Evolutionary conservation across 1,139 yeast genomes (phyloP).

Genomic region (Geotrichum armillariae): DNA sequence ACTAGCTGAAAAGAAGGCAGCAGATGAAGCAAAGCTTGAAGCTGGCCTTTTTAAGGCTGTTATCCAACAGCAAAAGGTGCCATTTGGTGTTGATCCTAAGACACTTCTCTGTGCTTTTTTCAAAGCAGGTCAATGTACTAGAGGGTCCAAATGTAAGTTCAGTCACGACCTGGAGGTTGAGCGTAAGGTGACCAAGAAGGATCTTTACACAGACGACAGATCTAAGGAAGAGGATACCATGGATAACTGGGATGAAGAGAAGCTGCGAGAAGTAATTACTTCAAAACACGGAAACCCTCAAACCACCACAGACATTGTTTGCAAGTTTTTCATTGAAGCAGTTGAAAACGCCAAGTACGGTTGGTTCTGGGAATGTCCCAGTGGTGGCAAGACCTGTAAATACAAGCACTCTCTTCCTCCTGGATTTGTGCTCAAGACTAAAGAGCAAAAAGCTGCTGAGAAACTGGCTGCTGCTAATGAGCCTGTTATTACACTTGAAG

Average conservation of each 20-base stretch:
- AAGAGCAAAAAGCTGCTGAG: constrained; percentile 90
- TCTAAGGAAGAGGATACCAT: constrained; percentile 79
- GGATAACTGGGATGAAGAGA: constrained; percentile 98
- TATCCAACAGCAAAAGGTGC: constrained; percentile 78
- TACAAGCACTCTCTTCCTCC: constrained; percentile 97
- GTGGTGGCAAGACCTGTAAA: constrained; percentile 89
- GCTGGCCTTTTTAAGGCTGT: constrained; percentile 72
- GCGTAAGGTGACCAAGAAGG: constrained; percentile 86
- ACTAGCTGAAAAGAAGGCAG: constrained; percentile 87
- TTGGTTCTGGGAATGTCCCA: constrained; percentile 99
- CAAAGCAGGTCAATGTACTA: constrained; percentile 85
- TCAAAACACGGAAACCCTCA: constrained; percentile 94
- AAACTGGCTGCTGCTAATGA: constrained; percentile 80
- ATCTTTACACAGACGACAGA: constrained; percentile 89
- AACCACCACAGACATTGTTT: constrained; percentile 93
- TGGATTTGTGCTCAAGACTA: constrained; percentile 94
- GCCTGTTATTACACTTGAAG: constrained; percentile 92
- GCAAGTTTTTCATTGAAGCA: constrained; percentile 93
- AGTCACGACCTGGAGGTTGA: constrained; percentile 87
- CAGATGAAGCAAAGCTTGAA: constrained; percentile 85
- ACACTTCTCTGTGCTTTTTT: constrained; percentile 87
- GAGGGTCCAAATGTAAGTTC: constrained; percentile 91
- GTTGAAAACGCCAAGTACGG: constrained; percentile 98
- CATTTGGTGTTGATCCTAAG: constrained; percentile 98
- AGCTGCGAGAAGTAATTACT: constrained; percentile 77